Evolutionary conservation across 805 yeast species (phyloP), one percentile per base, ranked within the genome.

Genomic region (Metschnikowia bowlesiae): DNA sequence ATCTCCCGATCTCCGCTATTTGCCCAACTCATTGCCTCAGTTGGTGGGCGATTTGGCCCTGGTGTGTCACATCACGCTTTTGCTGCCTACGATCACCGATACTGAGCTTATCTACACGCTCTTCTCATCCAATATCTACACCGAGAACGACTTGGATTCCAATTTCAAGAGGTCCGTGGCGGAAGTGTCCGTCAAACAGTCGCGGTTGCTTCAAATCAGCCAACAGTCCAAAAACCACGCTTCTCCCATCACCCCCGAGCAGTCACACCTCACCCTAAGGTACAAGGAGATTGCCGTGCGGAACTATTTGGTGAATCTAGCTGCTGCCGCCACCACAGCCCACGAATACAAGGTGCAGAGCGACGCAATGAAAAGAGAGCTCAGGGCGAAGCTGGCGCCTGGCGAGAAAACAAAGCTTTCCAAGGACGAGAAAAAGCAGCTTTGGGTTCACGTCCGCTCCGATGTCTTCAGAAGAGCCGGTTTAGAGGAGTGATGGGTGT

Each of bases 321-420:
- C 80, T 10, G 82, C 81, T 10, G 83, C 82, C 4, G 76, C 81
- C 7, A 78, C 81, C 39, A 78, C 83, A 0, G 75, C 80, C 7
- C 70, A 74, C 1, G 67, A 70, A 16, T 39, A 39, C 14, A 29
- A 39, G 43, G 55, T 70, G 42, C 68, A 69, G 54, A 52, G 69
- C 3, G 74, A 70, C 48, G 66, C 62, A 10, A 49, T 73, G 43
- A 72, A 70, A 56, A 53, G 57, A 39, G 57, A 58, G 33, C 55
- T 67, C 47, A 62, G 60, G 50, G 34, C 32, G 1, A 26, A 16
- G 22, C 39, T 44, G 46, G 30, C 13, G 22, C 45, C 38, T 18
- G 60, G 59, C n/a, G 66, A 61, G 22, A 64, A 59, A 26, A 48
- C 54, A 9, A 73, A 70, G 51, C 52, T 76, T 37, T 58, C 74